Base-by-base conservation (phyloP, 163 green algal genomes). In the Chlorella variabilis region DNA sequence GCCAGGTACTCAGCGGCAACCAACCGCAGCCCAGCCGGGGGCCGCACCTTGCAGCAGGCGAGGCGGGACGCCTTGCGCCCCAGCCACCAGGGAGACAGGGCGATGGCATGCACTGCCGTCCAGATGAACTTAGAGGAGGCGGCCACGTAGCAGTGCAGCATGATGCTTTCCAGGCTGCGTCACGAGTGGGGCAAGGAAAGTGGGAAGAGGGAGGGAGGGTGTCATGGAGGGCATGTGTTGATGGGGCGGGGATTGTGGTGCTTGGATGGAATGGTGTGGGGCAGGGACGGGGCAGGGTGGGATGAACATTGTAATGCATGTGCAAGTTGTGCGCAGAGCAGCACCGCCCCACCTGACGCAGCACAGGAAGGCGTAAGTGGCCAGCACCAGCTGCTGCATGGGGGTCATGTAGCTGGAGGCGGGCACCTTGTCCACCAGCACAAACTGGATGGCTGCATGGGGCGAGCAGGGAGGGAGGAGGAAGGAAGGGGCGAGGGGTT, bases 371-470 rank as follows among this genome's bases (percentile, higher is more conserved):
- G 23, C 23, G 23, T 78, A 78, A 8, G 71, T 78, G 3, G 71
- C 36, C 11, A 78, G 51, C 33, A 78, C 71, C 33, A 78, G 71
- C 71, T 78, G 73, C 56, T 80, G 73, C 6, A 62, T 80, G 39
- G 73, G 73, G 27, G 67, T 45, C 2, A 71, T 49, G 58, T 80
- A 80, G 13, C 21, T 42, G 27, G 38, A 45, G 39, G 38, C 42
- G 17, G 73, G 73, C 27, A 61, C 17, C 9, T 45, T 48, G 56
- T 67, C 73, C 25, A 45, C 29, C 38, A 80, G 9, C 38, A 80
- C 73, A 71, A 80, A 80, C 58, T 80, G 73, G 38, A 80, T 38
- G 23, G 73, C 56, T 80, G 51, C 29, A 54, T 29, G 17, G 42
- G 0, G 4, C 4, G 29, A 21, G 45, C 9, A 45, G n/a, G 41